A percentile compares a stretch with the other conserved stretches of the same genome.
Evolutionary conservation across 805 yeast genomes (phyloP).

Genomic region (Candida germanica): DNA sequence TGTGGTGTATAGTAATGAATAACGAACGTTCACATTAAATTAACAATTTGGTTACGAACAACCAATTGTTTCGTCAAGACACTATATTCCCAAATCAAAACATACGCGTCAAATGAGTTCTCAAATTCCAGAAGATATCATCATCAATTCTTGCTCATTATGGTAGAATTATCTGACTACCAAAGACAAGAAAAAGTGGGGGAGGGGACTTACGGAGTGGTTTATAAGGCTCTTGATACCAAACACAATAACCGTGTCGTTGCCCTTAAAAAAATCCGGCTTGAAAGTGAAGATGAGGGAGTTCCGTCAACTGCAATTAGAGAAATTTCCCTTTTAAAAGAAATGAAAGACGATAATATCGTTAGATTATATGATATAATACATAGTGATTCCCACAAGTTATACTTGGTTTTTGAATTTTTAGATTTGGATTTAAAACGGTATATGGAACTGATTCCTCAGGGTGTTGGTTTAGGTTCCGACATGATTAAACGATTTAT

Average conservation of each 20-base stretch:
- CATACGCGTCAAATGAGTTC: too few species aligned
- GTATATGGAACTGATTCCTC: conserved; percentile 94
- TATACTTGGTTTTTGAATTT: conserved; percentile 89
- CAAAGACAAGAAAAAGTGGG: conserved; percentile 96
- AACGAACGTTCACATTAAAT: too few species aligned
- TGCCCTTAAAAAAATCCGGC: conserved; percentile 89
- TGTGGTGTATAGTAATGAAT: too few species aligned
- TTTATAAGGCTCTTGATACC: conserved; percentile 89
- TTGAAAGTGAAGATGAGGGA: conserved; percentile 97
- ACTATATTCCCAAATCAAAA: too few species aligned
- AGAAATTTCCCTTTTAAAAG: conserved; percentile 91
- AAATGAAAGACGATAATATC: conserved; percentile 88
- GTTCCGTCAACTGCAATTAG: conserved; percentile 98
- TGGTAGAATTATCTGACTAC: conserved; percentile 89
- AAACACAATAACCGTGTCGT: conserved; percentile 90
- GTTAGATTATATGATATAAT: conserved; percentile 91
- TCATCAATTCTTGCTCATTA: too few species aligned
- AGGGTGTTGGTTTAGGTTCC: conserved; percentile 84
- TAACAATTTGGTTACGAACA: too few species aligned
- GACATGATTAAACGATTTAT: conserved; percentile 90
- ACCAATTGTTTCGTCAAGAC: too few species aligned
- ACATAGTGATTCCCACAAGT: conserved; percentile 89
- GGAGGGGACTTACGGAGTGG: conserved; percentile 98
- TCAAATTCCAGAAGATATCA: too few species aligned
- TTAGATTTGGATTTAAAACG: conserved; percentile 92